Conservation (phyloP, 139 green algal species). For the Edaphochlamys debaryana region DNA sequence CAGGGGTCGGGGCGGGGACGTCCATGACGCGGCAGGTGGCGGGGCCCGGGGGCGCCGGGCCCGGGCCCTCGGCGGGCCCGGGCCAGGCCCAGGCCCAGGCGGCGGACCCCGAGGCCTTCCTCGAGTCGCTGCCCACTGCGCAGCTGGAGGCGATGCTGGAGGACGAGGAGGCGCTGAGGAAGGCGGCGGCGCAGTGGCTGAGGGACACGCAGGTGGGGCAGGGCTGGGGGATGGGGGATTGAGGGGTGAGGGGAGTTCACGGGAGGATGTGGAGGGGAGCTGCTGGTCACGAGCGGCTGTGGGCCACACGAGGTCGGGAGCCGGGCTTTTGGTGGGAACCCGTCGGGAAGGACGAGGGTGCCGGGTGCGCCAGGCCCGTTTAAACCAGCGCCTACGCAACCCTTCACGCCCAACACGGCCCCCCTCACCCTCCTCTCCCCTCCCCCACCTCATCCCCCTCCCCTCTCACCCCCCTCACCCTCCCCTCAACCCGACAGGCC, state of each 20-base stretch:
- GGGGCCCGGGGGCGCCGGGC: background rate
- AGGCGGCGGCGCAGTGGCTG: conserved; percentile 38
- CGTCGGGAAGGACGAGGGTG: no score
- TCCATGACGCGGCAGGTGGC: background rate
- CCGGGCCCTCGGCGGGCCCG: background rate
- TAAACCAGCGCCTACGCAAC: no score
- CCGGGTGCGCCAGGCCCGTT: no score
- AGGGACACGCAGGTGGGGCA: conserved; percentile 16
- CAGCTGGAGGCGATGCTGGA: conserved; percentile 58
- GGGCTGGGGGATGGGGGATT: background rate
- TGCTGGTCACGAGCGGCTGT: no score
- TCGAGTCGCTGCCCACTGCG: conserved; percentile 43
- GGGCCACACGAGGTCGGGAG: no score
- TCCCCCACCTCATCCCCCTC: background rate
- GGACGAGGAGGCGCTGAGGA: conserved; percentile 51
- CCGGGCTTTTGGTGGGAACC: no score
- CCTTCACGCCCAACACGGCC: no score
- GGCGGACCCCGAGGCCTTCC: background rate
- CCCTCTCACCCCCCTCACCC: no score
- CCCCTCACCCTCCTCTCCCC: no score
- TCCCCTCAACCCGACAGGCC: no score
- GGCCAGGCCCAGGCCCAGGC: no score
- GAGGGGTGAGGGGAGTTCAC: background rate
- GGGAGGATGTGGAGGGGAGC: no score
- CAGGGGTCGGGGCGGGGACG: background rate